Evolutionary conservation across 805 yeast species (phyloP).

Genomic region (Groenewaldozyma salmanticensis): DNA sequence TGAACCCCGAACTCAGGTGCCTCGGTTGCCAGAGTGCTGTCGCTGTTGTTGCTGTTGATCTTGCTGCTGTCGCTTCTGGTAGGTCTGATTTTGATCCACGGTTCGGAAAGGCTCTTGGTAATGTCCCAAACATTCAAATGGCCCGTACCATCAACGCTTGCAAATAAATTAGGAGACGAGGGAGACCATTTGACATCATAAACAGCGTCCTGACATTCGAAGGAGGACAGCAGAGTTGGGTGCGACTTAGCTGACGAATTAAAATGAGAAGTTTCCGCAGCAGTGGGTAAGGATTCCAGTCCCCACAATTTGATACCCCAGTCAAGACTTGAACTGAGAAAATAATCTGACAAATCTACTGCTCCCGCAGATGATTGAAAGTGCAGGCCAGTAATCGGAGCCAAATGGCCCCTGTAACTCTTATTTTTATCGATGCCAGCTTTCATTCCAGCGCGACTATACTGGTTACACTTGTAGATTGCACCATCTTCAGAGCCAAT

Average conservation of each 20-base stretch:
- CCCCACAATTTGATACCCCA: constrained; percentile 31
- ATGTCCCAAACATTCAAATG: constrained; percentile 32
- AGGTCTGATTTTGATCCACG: constrained; percentile 18
- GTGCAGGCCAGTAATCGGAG: constrained; percentile 26
- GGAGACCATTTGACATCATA: constrained; percentile 33
- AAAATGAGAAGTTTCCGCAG: neutral
- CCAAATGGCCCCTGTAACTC: constrained; percentile 25
- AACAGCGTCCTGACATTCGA: constrained; percentile 21
- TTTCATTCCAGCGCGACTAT: constrained; percentile 22
- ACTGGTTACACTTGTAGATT: constrained; percentile 26
- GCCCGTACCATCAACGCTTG: constrained; percentile 27
- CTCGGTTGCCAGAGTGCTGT: neutral
- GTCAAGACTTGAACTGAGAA: constrained; percentile 28
- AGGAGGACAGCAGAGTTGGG: neutral
- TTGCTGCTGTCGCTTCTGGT: constrained; percentile 3
- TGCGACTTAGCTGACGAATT: neutral
- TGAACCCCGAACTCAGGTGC: neutral
- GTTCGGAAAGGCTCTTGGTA: constrained; percentile 21
- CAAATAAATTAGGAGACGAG: constrained; percentile 26
- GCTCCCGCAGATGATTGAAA: constrained; percentile 21
- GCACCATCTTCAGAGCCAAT: constrained; percentile 32
- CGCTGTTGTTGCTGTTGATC: no score
- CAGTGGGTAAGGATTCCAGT: constrained; percentile 1
- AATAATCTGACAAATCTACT: constrained; percentile 20
- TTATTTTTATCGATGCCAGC: constrained; percentile 24